Evolutionary conservation across 331 rosid genomes (phyloP).

Genomic region (Quercus tomentella): DNA sequence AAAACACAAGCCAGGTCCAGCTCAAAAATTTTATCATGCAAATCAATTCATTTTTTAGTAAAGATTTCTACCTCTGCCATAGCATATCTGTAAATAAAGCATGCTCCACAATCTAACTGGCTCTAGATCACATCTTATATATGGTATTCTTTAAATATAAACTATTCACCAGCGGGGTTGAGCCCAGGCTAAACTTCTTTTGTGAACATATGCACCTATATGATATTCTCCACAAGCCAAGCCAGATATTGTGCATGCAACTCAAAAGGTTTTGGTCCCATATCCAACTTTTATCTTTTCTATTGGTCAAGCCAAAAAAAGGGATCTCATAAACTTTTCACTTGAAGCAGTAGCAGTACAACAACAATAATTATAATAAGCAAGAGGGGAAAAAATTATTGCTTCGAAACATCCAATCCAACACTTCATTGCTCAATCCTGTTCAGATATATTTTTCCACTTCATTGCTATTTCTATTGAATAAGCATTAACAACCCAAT

Average conservation of each 20-base stretch:
- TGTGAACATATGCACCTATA: neutral
- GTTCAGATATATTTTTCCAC: no score
- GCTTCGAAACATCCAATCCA: no score
- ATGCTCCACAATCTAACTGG: neutral
- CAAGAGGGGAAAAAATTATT: no score
- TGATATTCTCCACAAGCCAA: neutral
- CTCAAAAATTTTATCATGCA: neutral
- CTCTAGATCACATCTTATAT: neutral
- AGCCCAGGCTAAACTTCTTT: neutral
- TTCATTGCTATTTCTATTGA: no score
- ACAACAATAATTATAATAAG: no score
- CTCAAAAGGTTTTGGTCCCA: neutral
- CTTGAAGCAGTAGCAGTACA: no score
- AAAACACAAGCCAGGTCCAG: neutral
- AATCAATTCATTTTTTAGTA: neutral
- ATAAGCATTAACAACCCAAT: neutral
- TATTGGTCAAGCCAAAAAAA: no score
- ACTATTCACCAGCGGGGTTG: neutral
- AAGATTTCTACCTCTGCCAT: neutral
- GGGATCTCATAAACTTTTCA: no score
- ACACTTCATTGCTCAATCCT: no score
- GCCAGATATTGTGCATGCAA: neutral
- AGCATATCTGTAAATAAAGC: neutral
- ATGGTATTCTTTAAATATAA: neutral
- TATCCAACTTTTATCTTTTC: neutral